Percentiles rank a stretch among this genome's conserved stretches.
phyloP scores from a whole-genome alignment of 495 filamentous ascomycete species.

The Zalerion maritima region DNA sequence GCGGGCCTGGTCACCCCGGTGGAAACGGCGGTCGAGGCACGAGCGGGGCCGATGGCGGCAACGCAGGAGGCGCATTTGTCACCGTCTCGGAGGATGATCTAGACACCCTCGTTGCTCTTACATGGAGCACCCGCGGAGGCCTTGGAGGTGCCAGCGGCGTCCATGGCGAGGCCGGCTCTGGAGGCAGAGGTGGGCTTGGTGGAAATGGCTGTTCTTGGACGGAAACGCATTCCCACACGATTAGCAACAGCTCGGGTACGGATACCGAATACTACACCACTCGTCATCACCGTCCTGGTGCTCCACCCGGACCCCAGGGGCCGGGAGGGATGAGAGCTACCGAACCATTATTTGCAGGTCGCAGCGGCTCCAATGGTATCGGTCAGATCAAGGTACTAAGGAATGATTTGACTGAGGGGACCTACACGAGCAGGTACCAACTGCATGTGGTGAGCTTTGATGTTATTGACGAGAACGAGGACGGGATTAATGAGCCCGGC shows the following conservation, averaged over 20 bases:
- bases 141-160: conserved; percentile 11
- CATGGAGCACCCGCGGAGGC: conserved; percentile 10
- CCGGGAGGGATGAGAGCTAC: conserved; percentile 1
- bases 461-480: conserved; percentile 28
- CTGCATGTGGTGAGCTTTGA: conserved; percentile 24
- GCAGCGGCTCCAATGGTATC: conserved; percentile 14
- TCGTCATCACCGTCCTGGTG: conserved; percentile 6
- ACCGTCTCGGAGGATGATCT: conserved; percentile 16
- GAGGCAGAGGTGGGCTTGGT: conserved; percentile 15
- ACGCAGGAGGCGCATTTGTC: conserved; percentile 15
- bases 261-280: conserved; percentile 1
- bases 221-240: conserved; percentile 3
- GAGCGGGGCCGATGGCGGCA: conserved; percentile 20
- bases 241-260: conserved; percentile 1
- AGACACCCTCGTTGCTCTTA: conserved; percentile 13
- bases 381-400: conserved; percentile 17
- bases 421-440: conserved; percentile 20
- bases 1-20: too few relatives aligned
- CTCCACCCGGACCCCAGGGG: conserved; percentile 8
- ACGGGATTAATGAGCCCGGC: conserved; percentile 32
- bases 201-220: conserved; percentile 12
- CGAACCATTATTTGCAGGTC: conserved; percentile 3
- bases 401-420: conserved; percentile 14
- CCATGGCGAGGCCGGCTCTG: conserved; percentile 9
- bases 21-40: too few relatives aligned